Evolutionary conservation across 139 green algal species (phyloP).

Genomic region (Eudorina sp.): DNA sequence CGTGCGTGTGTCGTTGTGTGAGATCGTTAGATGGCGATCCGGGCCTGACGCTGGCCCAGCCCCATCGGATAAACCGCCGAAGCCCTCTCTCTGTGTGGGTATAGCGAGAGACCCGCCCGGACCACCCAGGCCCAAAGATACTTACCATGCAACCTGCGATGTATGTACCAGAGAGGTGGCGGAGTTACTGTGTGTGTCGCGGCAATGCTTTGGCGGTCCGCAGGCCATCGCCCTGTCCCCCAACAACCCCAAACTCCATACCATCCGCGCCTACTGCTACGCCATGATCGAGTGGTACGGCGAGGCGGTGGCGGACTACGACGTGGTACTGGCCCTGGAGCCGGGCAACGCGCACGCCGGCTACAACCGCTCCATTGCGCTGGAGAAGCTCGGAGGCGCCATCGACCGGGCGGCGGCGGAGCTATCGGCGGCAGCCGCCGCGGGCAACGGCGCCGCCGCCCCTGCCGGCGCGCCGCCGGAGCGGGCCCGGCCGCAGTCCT

Average conservation of each 20-base stretch:
- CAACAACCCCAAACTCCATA: constrained; percentile 34
- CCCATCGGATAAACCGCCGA: no score
- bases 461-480: not conserved
- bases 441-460: not conserved
- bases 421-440: not conserved
- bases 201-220: no score
- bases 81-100: no score
- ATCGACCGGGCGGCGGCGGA: constrained; percentile 4
- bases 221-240: constrained; percentile 32
- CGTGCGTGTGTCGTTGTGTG: no score
- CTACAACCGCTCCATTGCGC: constrained; percentile 76
- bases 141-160: no score
- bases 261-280: constrained; percentile 83
- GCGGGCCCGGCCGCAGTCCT: no score
- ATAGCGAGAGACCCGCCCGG: no score
- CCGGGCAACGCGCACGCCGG: constrained; percentile 72
- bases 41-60: no score
- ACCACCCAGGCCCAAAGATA: no score
- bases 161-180: no score
- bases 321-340: constrained; percentile 69
- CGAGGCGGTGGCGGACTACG: constrained; percentile 78
- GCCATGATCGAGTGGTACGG: constrained; percentile 78
- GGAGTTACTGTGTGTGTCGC: no score
- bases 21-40: no score
- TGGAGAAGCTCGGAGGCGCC: constrained; percentile 44